A percentile compares a stretch with the other conserved stretches of the same genome.
Evolutionary conservation across 805 yeast genomes (phyloP).

Genomic region (Ogataea sp.): DNA sequence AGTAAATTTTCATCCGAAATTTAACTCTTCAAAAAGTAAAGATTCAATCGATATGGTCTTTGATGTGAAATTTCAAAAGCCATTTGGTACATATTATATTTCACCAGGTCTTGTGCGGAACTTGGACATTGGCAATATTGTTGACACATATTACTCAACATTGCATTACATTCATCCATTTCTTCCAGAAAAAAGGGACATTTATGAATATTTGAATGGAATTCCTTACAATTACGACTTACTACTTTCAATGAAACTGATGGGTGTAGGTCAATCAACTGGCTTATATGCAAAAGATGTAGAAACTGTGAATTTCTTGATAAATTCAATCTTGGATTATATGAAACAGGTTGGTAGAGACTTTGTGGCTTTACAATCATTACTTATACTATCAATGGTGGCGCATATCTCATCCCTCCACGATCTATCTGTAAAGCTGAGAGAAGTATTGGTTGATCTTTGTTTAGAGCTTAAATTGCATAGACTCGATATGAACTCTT

Average conservation of each 20-base stretch:
- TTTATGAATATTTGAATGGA: slow-evolving; percentile 24
- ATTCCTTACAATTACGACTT: slow-evolving; percentile 32
- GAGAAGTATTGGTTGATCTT: slow-evolving; percentile 33
- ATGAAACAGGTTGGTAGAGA: slow-evolving; percentile 30
- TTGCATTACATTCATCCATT: slow-evolving; percentile 41
- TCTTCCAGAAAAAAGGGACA: slow-evolving; percentile 31
- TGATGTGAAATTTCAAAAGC: slow-evolving; percentile 10
- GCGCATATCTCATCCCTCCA: slow-evolving; percentile 47
- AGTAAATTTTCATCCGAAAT: slow-evolving; percentile 22
- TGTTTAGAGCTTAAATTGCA: slow-evolving; percentile 30
- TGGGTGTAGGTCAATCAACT: slow-evolving; percentile 40
- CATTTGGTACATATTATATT: slow-evolving; percentile 18
- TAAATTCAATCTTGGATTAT: slow-evolving; percentile 24
- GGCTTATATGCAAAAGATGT: slow-evolving; percentile 29
- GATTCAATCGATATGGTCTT: slow-evolving; percentile 17
- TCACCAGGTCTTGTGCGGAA: slow-evolving; percentile 20
- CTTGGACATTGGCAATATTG: slow-evolving; percentile 18
- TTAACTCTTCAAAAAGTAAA: slow-evolving; percentile 21
- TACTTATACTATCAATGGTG: slow-evolving; percentile 32
- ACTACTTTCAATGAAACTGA: slow-evolving; percentile 37
- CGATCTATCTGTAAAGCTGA: slow-evolving; percentile 32
- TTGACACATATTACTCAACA: slow-evolving; percentile 25
- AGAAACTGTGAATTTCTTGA: slow-evolving; percentile 30
- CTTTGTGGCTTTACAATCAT: slow-evolving; percentile 33
- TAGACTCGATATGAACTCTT: slow-evolving; percentile 25